Percentiles rank a stretch among this genome's conserved stretches.
Conservation (phyloP, 2,329 filamentous ascomycete species). For the Fusarium sp. region DNA sequence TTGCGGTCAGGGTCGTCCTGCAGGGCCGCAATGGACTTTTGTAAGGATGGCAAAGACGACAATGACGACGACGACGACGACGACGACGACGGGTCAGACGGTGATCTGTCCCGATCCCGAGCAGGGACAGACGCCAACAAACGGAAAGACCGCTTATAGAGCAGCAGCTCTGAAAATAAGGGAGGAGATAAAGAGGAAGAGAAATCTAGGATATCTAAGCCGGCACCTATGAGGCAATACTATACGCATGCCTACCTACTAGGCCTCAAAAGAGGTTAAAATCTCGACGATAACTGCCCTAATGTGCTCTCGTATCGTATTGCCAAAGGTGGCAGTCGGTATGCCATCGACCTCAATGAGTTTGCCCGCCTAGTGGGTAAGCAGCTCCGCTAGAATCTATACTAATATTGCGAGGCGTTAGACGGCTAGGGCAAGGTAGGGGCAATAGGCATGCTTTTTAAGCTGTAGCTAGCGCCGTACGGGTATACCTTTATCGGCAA, state of each 20-base stretch:
- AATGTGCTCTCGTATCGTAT: conserved; percentile 34
- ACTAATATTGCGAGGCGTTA: conserved; percentile 17
- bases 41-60: background rate
- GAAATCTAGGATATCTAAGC: conserved; percentile 1
- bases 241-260: conserved; percentile 40
- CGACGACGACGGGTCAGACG: background rate
- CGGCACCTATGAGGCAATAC: conserved; percentile 26
- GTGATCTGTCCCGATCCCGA: background rate
- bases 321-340: conserved; percentile 7
- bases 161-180: background rate
- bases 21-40: background rate
- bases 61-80: background rate
- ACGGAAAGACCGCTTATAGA: background rate
- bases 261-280: conserved; percentile 31
- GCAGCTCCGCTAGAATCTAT: conserved; percentile 16
- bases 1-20: background rate
- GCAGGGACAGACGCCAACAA: background rate
- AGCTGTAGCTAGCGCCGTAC: background rate
- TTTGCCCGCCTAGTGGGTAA: conserved; percentile 17
- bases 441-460: background rate
- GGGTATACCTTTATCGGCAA: background rate
- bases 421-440: background rate
- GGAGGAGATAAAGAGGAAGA: background rate
- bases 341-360: conserved; percentile 25
- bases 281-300: conserved; percentile 38